Conservation (phyloP, 2,329 filamentous ascomycete species). For the Xylariales sp. region DNA sequence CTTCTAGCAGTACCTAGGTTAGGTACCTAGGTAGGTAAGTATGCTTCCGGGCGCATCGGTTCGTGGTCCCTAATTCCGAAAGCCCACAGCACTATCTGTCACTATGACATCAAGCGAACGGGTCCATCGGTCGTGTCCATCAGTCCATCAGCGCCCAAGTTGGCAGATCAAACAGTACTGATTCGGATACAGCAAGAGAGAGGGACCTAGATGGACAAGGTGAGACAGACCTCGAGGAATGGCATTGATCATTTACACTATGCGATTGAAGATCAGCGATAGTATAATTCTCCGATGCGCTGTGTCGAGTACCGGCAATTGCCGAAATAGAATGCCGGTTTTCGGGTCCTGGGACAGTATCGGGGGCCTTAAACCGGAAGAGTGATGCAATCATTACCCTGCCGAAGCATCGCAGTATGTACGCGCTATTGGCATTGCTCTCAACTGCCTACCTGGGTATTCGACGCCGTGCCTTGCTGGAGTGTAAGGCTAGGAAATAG, state of each 20-base stretch:
- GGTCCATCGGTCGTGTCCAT: not conserved
- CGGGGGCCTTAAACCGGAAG: not conserved
- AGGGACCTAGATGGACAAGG: not conserved
- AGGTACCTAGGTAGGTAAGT: no score
- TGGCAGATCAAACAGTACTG: not conserved
- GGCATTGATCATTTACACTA: slow-evolving; percentile 1
- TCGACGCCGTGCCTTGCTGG: not conserved
- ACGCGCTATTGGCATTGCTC: not conserved
- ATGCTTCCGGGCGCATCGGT: slow-evolving; percentile 14
- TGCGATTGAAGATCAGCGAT: slow-evolving; percentile 12
- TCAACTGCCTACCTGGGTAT: not conserved
- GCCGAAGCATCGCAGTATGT: not conserved
- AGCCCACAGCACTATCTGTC: not conserved
- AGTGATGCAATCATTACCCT: slow-evolving; percentile 9
- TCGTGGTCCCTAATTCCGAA: slow-evolving; percentile 24
- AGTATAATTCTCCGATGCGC: slow-evolving; percentile 15
- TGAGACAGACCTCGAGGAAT: not conserved
- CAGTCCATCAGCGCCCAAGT: not conserved
- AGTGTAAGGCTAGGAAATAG: not conserved
- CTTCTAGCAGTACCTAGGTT: no score
- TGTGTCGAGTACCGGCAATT: slow-evolving; percentile 13
- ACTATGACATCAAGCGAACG: not conserved
- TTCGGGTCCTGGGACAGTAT: slow-evolving; percentile 3
- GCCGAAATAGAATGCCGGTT: slow-evolving; percentile 30
- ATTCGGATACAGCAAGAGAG: not conserved